Evolutionary conservation across 2,329 filamentous ascomycete genomes (phyloP).

Genomic region (Rhinocladiella mackenziei): DNA sequence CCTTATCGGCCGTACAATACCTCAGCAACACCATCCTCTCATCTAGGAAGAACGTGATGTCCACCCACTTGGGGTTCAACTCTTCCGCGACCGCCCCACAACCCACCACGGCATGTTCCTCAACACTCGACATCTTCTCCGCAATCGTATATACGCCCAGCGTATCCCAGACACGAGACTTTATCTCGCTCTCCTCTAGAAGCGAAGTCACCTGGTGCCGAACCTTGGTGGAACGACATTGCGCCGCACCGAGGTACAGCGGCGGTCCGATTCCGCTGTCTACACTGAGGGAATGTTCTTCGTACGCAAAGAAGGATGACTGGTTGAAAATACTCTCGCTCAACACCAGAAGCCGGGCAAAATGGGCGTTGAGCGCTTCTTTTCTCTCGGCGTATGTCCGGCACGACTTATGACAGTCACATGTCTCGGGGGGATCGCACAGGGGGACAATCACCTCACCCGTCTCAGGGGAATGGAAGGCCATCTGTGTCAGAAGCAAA

Average conservation of each 20-base stretch:
- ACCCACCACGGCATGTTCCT: constrained; percentile 26
- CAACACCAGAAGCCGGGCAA: constrained; percentile 26
- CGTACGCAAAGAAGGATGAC: constrained; percentile 18
- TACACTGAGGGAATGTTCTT: constrained; percentile 24
- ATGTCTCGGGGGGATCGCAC: constrained; percentile 24
- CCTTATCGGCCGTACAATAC: constrained; percentile 24
- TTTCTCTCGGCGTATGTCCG: constrained; percentile 24
- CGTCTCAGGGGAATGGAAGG: constrained; percentile 25
- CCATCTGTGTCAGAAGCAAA: constrained; percentile 23
- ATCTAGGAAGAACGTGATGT: constrained; percentile 29
- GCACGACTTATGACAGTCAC: constrained; percentile 23
- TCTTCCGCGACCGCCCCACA: constrained; percentile 14
- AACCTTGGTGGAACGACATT: constrained; percentile 25
- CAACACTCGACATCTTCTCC: constrained; percentile 25
- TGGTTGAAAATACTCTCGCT: constrained; percentile 25
- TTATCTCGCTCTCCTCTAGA: constrained; percentile 17
- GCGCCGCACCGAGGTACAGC: constrained; percentile 10
- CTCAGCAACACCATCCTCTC: constrained; percentile 24
- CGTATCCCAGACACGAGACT: constrained; percentile 19
- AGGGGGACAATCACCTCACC: constrained; percentile 24
- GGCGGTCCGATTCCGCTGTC: constrained; percentile 28
- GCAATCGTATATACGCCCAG: constrained; percentile 27
- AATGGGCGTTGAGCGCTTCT: constrained; percentile 26
- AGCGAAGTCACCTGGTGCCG: constrained; percentile 26
- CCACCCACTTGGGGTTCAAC: constrained; percentile 28